Base-by-base conservation (phyloP, 2,329 filamentous ascomycete species). In the Magnaporthiopsis poae region DNA sequence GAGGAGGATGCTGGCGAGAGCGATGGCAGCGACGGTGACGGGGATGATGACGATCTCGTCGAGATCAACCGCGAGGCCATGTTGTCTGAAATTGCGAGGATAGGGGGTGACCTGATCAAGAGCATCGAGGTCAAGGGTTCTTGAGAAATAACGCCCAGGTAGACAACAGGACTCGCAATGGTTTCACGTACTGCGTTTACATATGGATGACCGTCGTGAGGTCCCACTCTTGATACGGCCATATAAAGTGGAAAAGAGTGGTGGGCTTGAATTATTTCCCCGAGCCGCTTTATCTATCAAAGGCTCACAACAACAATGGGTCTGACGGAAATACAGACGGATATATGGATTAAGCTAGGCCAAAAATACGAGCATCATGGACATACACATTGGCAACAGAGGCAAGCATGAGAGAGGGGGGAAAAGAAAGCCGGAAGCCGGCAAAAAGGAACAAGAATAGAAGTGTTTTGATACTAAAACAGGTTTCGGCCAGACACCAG, bases 71-170 rank as follows among this genome's bases (percentile, higher is more conserved):
- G 84, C 70, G 80, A 81, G 60, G 88, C 84, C 0, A 86, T 95
- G 5, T 72, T 93, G 64, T 80, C 86, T 39, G 91, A 95, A 77
- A 91, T 96, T 75, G 86, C 86, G 60, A 84, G 87, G 68, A 79
- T 89, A 60, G 87, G 87, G 11, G 87, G 85, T 1, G 84, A 88
- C 67, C 73, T 96, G 75, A 81, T 96, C 62, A 82, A 85, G 71
- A 85, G 77, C 72, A 86, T 94, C 66, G 87, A 92, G 72, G 77
- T 80, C 31, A 78, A 76, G 68, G 68, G 66, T 52, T 62, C 46
- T n/a, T 66, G 60, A 61, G 60, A 31, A 31, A 25, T 2, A 18
- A 21, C 3, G 46, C 13, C 5, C 31, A 61, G 60, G 18, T 3
- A 31, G 3, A 31, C 5, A 31, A 4, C 2, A 61, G 11, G 60